Percentiles rank a stretch among this genome's conserved stretches.
Evolutionary conservation across 768 basidiomycete genomes (phyloP).

Genomic region (Russula olivacea): DNA sequence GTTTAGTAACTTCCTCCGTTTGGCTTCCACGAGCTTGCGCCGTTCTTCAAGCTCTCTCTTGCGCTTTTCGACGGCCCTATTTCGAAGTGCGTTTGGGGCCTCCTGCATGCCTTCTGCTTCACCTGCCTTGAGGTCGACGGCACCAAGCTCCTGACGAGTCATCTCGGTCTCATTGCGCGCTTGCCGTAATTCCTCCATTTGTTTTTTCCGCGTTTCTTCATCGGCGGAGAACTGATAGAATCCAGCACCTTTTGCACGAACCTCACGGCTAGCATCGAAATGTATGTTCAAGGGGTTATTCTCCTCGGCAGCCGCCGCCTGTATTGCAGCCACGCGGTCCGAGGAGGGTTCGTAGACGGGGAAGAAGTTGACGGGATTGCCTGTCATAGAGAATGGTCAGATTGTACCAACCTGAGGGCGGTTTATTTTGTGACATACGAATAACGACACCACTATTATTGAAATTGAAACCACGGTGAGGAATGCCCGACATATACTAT

Average conservation of each 20-base stretch:
- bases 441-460: constrained; percentile 22
- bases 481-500: background rate
- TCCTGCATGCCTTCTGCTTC: constrained; percentile 72
- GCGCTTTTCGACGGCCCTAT: constrained; percentile 64
- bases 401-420: background rate
- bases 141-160: constrained; percentile 53
- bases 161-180: constrained; percentile 67
- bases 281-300: constrained; percentile 68
- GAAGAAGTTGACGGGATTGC: constrained; percentile 79
- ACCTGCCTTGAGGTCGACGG: constrained; percentile 56
- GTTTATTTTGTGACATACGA: constrained; percentile 8
- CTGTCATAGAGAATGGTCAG: constrained; percentile 34
- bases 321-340: constrained; percentile 71
- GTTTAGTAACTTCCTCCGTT: constrained; percentile 49
- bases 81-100: constrained; percentile 33
- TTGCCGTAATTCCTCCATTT: constrained; percentile 77
- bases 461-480: constrained; percentile 4
- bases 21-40: constrained; percentile 52
- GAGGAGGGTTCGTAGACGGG: constrained; percentile 82
- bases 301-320: constrained; percentile 60
- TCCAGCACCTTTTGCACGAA: constrained; percentile 83
- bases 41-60: constrained; percentile 71
- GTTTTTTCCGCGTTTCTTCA: constrained; percentile 64
- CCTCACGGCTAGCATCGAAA: constrained; percentile 78
- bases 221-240: constrained; percentile 90